A percentile compares a stretch with the other conserved stretches of the same genome.
These are phyloP conservation scores for Alternaria solani DNA, from an alignment of 2,329 filamentous ascomycete genomes.

Conservation along the genomic window DNA sequence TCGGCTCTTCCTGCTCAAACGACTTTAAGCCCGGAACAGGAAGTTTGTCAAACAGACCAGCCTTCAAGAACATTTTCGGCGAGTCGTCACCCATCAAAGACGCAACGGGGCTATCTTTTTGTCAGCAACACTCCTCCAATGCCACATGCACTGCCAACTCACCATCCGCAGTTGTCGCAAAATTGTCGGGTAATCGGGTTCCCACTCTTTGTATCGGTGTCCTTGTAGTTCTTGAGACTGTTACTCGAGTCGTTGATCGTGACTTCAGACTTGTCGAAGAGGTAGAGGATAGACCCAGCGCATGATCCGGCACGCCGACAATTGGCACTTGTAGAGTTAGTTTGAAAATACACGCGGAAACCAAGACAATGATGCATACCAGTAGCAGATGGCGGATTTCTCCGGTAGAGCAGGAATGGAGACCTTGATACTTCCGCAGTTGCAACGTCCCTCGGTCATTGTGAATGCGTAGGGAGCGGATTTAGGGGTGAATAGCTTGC, in stretches of 20 bases:
- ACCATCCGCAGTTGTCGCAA: conserved; percentile 44
- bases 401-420: conserved; percentile 31
- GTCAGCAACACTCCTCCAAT: conserved; percentile 2
- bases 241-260: conserved; percentile 31
- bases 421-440: conserved; percentile 41
- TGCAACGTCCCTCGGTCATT: conserved; percentile 43
- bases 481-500: background rate
- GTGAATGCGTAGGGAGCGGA: background rate
- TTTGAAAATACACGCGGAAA: background rate
- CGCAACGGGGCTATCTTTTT: conserved; percentile 28
- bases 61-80: conserved; percentile 35
- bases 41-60: conserved; percentile 37
- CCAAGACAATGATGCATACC: conserved; percentile 19
- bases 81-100: conserved; percentile 24
- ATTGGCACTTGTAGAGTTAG: conserved; percentile 31
- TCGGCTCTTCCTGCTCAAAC: conserved; percentile 32
- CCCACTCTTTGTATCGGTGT: conserved; percentile 38
- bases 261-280: conserved; percentile 28
- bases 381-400: conserved; percentile 41
- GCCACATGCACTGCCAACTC: background rate
- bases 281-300: conserved; percentile 34
- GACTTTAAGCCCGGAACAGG: conserved; percentile 22
- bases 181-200: conserved; percentile 40
- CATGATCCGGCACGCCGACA: conserved; percentile 39
- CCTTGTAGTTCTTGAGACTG: conserved; percentile 36